Conservation (phyloP, 352 stramenopile genomes). For the Phytophthora sp. region DNA sequence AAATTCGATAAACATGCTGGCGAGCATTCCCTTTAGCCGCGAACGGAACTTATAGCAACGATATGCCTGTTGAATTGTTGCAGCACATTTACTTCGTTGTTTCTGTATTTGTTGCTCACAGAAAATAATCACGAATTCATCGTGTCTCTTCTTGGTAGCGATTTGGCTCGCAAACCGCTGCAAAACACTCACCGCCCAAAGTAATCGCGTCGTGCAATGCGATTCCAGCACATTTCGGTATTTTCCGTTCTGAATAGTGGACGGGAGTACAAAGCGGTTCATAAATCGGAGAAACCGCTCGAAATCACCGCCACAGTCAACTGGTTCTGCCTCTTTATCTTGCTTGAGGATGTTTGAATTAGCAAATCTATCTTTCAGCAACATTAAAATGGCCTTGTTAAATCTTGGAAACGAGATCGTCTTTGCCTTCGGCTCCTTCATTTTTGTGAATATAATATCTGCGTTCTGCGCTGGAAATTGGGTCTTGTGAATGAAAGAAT, state of each 20-base stretch:
- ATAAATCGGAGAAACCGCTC: constrained; percentile 64
- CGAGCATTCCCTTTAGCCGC: constrained; percentile 51
- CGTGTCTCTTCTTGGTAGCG: constrained; percentile 45
- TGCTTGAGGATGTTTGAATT: constrained; percentile 6
- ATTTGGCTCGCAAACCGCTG: constrained; percentile 52
- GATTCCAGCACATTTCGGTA: constrained; percentile 56
- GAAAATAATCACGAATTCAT: constrained; percentile 54
- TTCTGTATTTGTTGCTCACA: constrained; percentile 37
- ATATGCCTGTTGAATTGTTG: constrained; percentile 52
- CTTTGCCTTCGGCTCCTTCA: constrained; percentile 75
- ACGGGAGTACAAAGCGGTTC: constrained; percentile 68
- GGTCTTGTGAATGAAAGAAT: constrained; percentile 63
- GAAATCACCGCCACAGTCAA: constrained; percentile 29
- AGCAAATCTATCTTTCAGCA: constrained; percentile 67
- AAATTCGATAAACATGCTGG: constrained; percentile 68
- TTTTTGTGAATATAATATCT: constrained; percentile 75
- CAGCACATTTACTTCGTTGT: constrained; percentile 36
- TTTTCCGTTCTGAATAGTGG: constrained; percentile 61
- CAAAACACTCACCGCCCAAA: constrained; percentile 55
- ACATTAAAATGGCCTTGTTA: constrained; percentile 64
- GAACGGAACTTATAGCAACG: constrained; percentile 53
- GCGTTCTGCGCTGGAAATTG: constrained; percentile 61
- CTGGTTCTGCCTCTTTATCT: constrained; percentile 2
- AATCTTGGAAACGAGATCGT: constrained; percentile 68
- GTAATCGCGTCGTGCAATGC: constrained; percentile 43